Evolutionary conservation across 306 rosid species (phyloP).

Genomic region (Canavalia ensiformis): DNA sequence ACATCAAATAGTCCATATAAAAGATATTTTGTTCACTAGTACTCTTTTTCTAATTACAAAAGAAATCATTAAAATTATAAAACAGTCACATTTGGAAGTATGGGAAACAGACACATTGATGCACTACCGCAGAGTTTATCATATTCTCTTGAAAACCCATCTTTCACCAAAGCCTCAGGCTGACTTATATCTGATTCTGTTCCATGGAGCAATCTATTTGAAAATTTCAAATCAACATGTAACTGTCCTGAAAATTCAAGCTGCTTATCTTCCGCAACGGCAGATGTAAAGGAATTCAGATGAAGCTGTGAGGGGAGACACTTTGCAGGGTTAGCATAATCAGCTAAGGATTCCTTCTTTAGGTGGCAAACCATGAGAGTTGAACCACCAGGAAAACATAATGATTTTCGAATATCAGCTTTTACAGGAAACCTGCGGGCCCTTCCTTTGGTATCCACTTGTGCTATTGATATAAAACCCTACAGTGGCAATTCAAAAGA

Average conservation of each 20-base stretch:
- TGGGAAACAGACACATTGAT: constrained; percentile 30
- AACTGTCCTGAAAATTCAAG: constrained; percentile 44
- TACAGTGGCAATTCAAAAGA: constrained; percentile 38
- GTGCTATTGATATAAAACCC: constrained; percentile 86
- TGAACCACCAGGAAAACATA: constrained; percentile 95
- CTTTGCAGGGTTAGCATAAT: constrained; percentile 53
- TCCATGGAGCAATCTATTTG: constrained; percentile 40
- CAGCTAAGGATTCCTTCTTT: constrained; percentile 55
- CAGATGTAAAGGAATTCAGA: constrained; percentile 50
- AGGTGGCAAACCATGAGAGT: constrained; percentile 87
- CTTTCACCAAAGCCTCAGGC: constrained; percentile 51
- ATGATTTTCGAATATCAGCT: constrained; percentile 78
- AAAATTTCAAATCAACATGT: constrained; percentile 47
- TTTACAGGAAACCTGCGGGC: constrained; percentile 76
- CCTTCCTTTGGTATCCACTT: constrained; percentile 80
- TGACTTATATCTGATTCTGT: constrained; percentile 43
- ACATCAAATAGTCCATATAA: constrained; percentile 30
- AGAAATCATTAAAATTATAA: background rate
- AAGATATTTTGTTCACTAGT: constrained; percentile 6
- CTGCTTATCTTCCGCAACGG: constrained; percentile 48
- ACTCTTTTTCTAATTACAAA: background rate
- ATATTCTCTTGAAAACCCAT: constrained; percentile 47
- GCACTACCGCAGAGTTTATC: constrained; percentile 54
- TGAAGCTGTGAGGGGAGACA: constrained; percentile 55
- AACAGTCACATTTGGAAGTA: background rate